Evolutionary conservation across 1,284 basidiomycete species (phyloP).

Genomic region (Macrocystidia cucumis): DNA sequence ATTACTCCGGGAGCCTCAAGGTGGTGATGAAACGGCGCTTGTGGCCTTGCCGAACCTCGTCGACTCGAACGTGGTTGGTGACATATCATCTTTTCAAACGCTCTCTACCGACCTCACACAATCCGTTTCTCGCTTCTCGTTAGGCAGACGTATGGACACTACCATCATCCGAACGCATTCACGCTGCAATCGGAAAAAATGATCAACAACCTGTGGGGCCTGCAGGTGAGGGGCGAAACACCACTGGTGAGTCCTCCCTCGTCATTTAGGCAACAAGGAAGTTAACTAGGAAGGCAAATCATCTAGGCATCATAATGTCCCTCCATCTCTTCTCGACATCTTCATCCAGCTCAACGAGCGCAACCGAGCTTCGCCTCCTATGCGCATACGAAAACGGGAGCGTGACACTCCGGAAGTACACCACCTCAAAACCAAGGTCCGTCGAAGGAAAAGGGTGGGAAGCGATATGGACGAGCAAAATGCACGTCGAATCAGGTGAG

Average conservation of each 20-base stretch:
- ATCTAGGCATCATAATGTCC: constrained; percentile 78
- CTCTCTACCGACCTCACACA: not conserved
- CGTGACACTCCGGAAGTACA: constrained; percentile 56
- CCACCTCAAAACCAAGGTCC: constrained; percentile 34
- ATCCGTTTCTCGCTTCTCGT: constrained; percentile 4
- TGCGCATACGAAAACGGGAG: constrained; percentile 80
- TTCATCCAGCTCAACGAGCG: constrained; percentile 17
- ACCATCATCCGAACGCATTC: constrained; percentile 54
- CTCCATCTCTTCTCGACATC: constrained; percentile 51
- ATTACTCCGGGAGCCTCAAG: constrained; percentile 15
- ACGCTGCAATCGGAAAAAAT: constrained; percentile 71
- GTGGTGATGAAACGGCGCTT: constrained; percentile 30
- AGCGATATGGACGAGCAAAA: constrained; percentile 55
- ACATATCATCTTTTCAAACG: not conserved
- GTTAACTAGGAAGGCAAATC: not conserved
- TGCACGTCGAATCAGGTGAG: constrained; percentile 77
- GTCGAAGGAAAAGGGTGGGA: constrained; percentile 73
- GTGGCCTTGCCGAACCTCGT: constrained; percentile 82
- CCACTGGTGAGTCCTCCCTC: constrained; percentile 26
- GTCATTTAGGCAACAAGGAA: not conserved
- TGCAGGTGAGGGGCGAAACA: constrained; percentile 32
- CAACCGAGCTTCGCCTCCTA: constrained; percentile 44
- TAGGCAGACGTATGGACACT: constrained; percentile 80
- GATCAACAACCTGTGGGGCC: constrained; percentile 31
- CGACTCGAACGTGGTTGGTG: constrained; percentile 72